Base-by-base conservation (phyloP, 2,329 filamentous ascomycete species). In the Nothophaeocryptopus gaeumannii region DNA sequence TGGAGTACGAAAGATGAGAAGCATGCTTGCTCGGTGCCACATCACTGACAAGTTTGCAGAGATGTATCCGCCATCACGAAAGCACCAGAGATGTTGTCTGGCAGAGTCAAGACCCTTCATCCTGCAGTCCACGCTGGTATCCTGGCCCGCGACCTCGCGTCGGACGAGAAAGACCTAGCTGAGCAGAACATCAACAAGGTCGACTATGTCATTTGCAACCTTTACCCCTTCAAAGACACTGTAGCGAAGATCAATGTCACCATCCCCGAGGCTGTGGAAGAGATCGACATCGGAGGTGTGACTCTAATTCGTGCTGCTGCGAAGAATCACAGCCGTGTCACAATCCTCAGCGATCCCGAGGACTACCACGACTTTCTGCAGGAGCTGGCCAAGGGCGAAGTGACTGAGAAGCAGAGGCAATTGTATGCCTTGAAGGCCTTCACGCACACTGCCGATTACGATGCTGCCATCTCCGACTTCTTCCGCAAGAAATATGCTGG, bases 191-290 rank as follows among this genome's bases (percentile, higher is more conserved):
- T 96, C 70, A 81, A 88, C 76, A 95, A 95, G 76, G 89, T 96
- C 53, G 89, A 95, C 80, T 95, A 86, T 64, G 89, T 96, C 47
- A 72, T 99, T 69, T 97, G 93, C 85, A 99, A 99, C 76, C 81
- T 99, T 48, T 97, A 99, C 74, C 93, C 93, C 10, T 99, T 99
- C 84, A 96, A 96, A 78, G 91, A 97, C 70, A 99, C 93, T 30
- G 85, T 99, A 63, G 87, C 90, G 64, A 95, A 96, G 80, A 84
- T 95, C 77, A 95, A 96, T 67, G 93, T 99, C 65, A 97, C 92
- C 54, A 88, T 99, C 56, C 84, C 89, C 44, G 92, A 99, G 75
- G 93, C 93, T 44, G 92, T 99, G 34, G 93, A 99, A 76, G 93
- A 99, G 77, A 95, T 99, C 65, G 93, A 99, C 74, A 96, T 99